Conservation (phyloP, 176 grass and related monocot species). For the Thinopyrum elongatum region DNA sequence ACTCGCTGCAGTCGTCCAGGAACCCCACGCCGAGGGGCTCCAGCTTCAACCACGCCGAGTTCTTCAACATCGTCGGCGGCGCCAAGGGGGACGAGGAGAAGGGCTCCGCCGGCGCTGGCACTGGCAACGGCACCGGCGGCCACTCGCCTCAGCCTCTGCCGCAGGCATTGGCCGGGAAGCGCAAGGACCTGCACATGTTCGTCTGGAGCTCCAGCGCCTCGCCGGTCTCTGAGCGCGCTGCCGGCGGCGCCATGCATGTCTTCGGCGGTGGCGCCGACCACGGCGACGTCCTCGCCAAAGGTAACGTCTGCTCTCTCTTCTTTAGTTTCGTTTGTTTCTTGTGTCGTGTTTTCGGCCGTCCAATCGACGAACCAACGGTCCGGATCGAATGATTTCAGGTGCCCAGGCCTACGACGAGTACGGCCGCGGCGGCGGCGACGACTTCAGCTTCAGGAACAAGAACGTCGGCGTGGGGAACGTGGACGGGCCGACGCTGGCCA, state of each 20-base stretch:
- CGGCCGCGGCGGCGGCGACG: slow-evolving; percentile 38
- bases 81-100: slow-evolving; percentile 66
- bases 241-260: slow-evolving; percentile 21
- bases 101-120: background rate
- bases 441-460: slow-evolving; percentile 69
- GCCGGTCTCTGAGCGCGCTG: slow-evolving; percentile 33
- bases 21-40: slow-evolving; percentile 51
- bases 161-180: slow-evolving; percentile 44
- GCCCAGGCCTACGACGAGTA: slow-evolving; percentile 57
- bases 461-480: slow-evolving; percentile 48
- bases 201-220: slow-evolving; percentile 72
- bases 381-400: slow-evolving; percentile 17
- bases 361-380: background rate
- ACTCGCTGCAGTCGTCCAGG: slow-evolving; percentile 89
- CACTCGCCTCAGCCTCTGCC: slow-evolving; percentile 22
- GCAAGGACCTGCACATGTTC: slow-evolving; percentile 84
- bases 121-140: background rate
- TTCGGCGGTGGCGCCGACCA: slow-evolving; percentile 59
- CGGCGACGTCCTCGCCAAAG: slow-evolving; percentile 64
- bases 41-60: slow-evolving; percentile 66
- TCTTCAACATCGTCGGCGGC: slow-evolving; percentile 72
- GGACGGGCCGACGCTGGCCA: slow-evolving; percentile 60
- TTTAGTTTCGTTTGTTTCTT: background rate
- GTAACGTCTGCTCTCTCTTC: background rate
- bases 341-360: background rate